Evolutionary conservation across 352 stramenopile genomes (phyloP).

Genomic region (Phytophthora capsici): DNA sequence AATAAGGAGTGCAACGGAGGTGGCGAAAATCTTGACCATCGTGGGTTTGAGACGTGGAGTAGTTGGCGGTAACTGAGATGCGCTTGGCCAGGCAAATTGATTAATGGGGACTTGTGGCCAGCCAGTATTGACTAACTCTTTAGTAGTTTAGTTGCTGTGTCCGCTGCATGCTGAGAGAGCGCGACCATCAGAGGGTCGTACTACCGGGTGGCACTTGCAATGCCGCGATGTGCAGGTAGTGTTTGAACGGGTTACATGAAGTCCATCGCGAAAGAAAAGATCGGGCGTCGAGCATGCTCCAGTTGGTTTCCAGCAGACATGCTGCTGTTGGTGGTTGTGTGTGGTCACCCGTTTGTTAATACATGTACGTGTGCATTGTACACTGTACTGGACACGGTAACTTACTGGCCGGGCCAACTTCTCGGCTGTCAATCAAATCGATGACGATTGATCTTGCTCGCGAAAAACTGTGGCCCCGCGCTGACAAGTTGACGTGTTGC

Average conservation of each 20-base stretch:
- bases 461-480: neutral
- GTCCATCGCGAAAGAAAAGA: neutral
- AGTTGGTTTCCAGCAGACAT: neutral
- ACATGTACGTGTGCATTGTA: neutral
- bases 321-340: neutral
- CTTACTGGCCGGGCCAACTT: neutral
- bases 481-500: neutral
- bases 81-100: neutral
- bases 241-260: too few relatives aligned
- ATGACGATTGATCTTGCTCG: neutral
- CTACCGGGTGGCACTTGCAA: neutral
- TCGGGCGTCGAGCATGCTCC: neutral
- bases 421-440: neutral
- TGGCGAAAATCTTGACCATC: constrained; percentile 19
- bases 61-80: neutral
- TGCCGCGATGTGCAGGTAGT: too few relatives aligned
- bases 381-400: too few relatives aligned
- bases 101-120: neutral
- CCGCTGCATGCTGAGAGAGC: neutral
- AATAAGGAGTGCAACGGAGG: constrained; percentile 10
- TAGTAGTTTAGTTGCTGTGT: neutral
- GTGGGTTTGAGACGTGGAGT: neutral
- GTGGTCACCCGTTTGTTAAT: neutral
- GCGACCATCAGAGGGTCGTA: neutral
- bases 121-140: neutral